Percentiles rank a stretch among this genome's conserved stretches.
Evolutionary conservation across 108 stramenopile species (phyloP).

Genomic region (Nitzschia sp.): DNA sequence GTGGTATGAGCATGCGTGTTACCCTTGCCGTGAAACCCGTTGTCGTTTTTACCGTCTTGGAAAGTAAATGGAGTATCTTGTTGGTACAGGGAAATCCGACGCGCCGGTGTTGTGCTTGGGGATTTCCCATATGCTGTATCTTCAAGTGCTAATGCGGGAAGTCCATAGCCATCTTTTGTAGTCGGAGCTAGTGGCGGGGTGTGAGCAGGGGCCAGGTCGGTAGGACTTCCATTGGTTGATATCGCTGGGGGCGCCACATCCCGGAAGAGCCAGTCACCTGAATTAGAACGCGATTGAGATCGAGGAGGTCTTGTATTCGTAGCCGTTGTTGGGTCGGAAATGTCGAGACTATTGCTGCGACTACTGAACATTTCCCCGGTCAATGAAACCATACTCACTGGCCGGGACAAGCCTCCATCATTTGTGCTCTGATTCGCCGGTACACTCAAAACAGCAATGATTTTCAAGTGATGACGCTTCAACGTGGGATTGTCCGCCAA

Average conservation of each 20-base stretch:
- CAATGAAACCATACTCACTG: conserved; percentile 25
- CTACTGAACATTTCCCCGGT: neutral
- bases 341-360: conserved; percentile 5
- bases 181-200: no score
- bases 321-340: neutral
- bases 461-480: conserved; percentile 74
- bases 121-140: neutral
- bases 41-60: neutral
- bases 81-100: conserved; percentile 50
- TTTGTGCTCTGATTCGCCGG: conserved; percentile 2
- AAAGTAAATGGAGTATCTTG: neutral
- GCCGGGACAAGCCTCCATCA: conserved; percentile 43
- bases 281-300: conserved; percentile 3
- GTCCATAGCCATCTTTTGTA: neutral
- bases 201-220: no score
- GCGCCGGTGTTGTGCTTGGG: conserved; percentile 45
- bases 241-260: neutral
- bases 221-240: neutral
- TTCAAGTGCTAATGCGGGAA: neutral
- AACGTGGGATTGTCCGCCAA: conserved; percentile 80
- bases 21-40: neutral
- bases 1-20: neutral
- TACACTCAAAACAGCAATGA: conserved; percentile 88
- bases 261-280: conserved; percentile 4
- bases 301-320: neutral